These are phyloP conservation scores for Histomonas meleagridis DNA, from an alignment of 208 protist species.

Conservation along the genomic window DNA sequence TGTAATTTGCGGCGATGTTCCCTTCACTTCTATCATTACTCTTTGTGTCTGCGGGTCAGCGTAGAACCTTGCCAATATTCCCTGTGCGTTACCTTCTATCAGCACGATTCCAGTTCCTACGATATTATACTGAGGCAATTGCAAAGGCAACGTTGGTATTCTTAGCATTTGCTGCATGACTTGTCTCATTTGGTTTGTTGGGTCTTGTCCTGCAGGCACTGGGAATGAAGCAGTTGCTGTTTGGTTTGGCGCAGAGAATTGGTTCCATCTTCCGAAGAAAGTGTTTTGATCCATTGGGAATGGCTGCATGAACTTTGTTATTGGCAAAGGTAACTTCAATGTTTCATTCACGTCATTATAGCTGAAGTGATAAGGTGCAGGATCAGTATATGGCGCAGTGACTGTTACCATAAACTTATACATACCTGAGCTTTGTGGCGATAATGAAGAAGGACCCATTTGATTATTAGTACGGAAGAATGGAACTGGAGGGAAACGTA, in stretches of 20 bases:
- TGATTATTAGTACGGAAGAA: not conserved
- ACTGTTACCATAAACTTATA: not conserved
- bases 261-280: not conserved
- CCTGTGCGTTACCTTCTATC: not conserved
- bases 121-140: not conserved
- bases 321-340: not conserved
- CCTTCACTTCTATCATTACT: not conserved
- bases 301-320: not conserved
- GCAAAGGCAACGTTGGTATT: not conserved
- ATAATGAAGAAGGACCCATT: not conserved
- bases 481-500: not conserved
- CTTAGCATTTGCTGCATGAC: not conserved
- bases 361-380: not conserved
- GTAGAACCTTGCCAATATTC: not conserved
- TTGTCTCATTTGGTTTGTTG: not conserved
- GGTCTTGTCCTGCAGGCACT: too few species aligned
- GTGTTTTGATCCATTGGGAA: constrained; percentile 17
- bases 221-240: not conserved
- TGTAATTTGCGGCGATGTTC: constrained; percentile 4
- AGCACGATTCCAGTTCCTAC: not conserved
- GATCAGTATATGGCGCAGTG: not conserved
- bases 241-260: not conserved
- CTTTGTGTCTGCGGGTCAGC: not conserved
- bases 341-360: not conserved
- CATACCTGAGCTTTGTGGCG: too few species aligned